Conservation (phyloP, 192 early-diverging fungal species). For the Podila verticillata region DNA sequence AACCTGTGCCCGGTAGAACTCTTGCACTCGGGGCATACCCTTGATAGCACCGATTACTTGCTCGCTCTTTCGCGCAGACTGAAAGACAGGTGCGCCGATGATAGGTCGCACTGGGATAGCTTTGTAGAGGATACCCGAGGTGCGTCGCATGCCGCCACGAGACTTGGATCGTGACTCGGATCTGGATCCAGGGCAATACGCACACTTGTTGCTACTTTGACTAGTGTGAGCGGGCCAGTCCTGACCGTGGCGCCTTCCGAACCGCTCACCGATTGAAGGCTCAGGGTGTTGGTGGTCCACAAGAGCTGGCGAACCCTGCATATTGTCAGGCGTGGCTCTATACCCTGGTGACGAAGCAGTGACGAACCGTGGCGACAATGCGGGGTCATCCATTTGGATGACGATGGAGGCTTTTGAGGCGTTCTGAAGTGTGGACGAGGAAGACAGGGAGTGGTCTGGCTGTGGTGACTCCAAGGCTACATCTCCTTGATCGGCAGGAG, state of each 20-base stretch:
- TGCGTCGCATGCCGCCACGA: conserved; percentile 10
- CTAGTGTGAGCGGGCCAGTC: conserved; percentile 21
- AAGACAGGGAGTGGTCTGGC: too few relatives aligned
- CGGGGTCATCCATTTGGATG: too few relatives aligned
- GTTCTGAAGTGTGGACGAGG: too few relatives aligned
- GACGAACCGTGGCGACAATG: too few relatives aligned
- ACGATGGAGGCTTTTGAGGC: too few relatives aligned
- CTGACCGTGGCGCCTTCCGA: conserved; percentile 44
- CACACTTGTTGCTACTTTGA: neutral
- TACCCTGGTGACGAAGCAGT: too few relatives aligned
- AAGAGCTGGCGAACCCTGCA: neutral
- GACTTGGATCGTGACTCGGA: conserved; percentile 22
- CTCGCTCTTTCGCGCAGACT: conserved; percentile 20
- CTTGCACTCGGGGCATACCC: conserved; percentile 16
- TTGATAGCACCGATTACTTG: conserved; percentile 17
- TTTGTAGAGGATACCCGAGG: conserved; percentile 12
- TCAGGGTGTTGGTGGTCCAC: conserved; percentile 16
- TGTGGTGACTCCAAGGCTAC: too few relatives aligned
- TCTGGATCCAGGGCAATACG: conserved; percentile 8
- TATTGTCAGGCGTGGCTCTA: too few relatives aligned
- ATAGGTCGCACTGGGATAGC: conserved; percentile 23
- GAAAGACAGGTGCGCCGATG: conserved; percentile 15
- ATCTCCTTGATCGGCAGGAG: too few relatives aligned
- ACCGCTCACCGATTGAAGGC: conserved; percentile 31
- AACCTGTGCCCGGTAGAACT: conserved; percentile 27